Evolutionary conservation across 2,329 filamentous ascomycete genomes (phyloP).

Genomic region (Biscogniauxia sp.): DNA sequence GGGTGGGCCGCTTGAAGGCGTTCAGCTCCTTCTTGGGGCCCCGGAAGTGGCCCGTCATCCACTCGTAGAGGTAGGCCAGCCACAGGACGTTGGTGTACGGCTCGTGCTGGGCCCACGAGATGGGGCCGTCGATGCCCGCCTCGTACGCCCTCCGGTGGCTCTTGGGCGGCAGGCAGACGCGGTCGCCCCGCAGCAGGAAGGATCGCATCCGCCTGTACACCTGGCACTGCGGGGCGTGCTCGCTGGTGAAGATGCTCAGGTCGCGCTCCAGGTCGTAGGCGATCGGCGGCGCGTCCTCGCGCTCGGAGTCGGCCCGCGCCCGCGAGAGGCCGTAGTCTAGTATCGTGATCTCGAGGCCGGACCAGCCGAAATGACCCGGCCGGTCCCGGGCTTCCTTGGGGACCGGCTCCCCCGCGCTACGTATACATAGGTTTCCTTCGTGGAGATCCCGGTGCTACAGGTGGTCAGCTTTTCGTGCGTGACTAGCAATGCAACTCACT

Average conservation of each 20-base stretch:
- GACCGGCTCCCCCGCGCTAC: conserved; percentile 38
- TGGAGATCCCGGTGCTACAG: conserved; percentile 62
- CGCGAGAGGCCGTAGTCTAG: conserved; percentile 65
- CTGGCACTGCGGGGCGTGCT: conserved; percentile 57
- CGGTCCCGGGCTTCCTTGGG: conserved; percentile 31
- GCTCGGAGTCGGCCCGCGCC: conserved; percentile 42
- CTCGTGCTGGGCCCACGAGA: conserved; percentile 53
- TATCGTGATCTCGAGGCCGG: conserved; percentile 62
- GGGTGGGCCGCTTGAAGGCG: conserved; percentile 46
- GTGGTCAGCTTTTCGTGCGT: neutral
- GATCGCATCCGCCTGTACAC: conserved; percentile 64
- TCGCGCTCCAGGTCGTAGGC: conserved; percentile 61
- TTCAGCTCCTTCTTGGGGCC: conserved; percentile 46
- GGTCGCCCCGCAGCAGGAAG: conserved; percentile 51
- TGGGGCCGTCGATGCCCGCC: conserved; percentile 42
- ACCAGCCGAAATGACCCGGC: conserved; percentile 51
- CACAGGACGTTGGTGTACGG: conserved; percentile 66
- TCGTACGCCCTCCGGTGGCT: conserved; percentile 48
- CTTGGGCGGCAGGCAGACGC: conserved; percentile 47
- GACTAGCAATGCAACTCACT: neutral
- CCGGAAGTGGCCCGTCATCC: conserved; percentile 46
- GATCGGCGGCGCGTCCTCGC: conserved; percentile 38
- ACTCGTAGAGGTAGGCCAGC: conserved; percentile 61
- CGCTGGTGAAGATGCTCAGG: conserved; percentile 58
- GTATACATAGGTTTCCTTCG: conserved; percentile 63